Evolutionary conservation across 441 rosid species (phyloP), one percentile per base, ranked within the genome.

Genomic region (Breynia disticha): DNA sequence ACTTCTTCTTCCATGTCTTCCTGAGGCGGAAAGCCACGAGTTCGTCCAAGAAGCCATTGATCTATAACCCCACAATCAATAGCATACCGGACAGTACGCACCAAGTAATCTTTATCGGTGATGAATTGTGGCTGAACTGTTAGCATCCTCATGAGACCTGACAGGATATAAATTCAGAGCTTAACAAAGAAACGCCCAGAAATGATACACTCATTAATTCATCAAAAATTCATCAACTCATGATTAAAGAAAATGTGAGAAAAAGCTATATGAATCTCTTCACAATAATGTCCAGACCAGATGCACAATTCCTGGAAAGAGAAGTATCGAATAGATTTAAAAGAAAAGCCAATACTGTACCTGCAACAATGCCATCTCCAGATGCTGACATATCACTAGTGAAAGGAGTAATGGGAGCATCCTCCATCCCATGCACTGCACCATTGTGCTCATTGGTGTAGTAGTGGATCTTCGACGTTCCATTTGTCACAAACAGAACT

Each of bases 281-380:
- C 35, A 28, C 35, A 28, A 28, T 28, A 28, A 28, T 28, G 8
- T 28, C n/a, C n/a, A n/a, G n/a, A 28, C 35, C 35, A 28, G 35
- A 28, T 28, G 44, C 44, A 28, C 35, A 41, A 41, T 41, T 41
- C 9, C 13, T 2, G n/a, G 44, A 50, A 19, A 54, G 38, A 37
- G 48, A 48, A n/a, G n/a, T n/a, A n/a, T n/a, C n/a, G 37, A 28
- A 16, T 10, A 47, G 19, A 15, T 17, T 32, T 10, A 16, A 10
- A 20, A 21, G 42, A 37, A 42, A 37, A 48, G 56, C 55, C 8
- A n/a, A 52, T 43, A 55, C 14, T 15, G 39, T 68, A 91, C 98
- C 96, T 59, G 96, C 98, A 63, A 78, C 84, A 48, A 91, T 80
- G 70, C 90, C 98, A 78, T 87, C 96, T 67, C 95, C 96, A 45